Conservation (phyloP, 495 filamentous ascomycete genomes). For the Parathielavia appendiculata region DNA sequence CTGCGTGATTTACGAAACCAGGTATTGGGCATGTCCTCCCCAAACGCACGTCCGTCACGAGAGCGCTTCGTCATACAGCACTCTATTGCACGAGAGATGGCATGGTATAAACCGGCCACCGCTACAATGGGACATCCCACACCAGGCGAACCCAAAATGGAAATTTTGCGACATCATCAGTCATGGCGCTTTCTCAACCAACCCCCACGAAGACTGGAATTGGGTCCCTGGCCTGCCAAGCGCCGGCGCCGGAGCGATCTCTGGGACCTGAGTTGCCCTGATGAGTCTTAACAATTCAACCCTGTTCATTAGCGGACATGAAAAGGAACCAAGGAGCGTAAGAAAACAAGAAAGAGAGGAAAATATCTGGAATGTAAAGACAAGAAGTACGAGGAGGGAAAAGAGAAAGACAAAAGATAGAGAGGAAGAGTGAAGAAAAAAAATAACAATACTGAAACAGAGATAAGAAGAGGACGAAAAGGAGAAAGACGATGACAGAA, state of each 20-base stretch:
- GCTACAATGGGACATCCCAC: background rate
- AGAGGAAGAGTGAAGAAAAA: too few species aligned
- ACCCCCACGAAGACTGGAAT: slow-evolving; percentile 4
- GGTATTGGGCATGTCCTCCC: background rate
- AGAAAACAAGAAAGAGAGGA: too few species aligned
- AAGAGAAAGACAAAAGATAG: too few species aligned
- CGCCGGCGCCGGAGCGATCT: slow-evolving; percentile 16
- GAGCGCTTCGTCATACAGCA: background rate
- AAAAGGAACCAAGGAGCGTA: too few species aligned
- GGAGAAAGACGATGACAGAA: too few species aligned
- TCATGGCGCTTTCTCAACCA: background rate
- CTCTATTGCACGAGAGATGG: background rate
- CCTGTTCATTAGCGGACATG: too few species aligned
- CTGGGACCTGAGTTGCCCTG: too few species aligned
- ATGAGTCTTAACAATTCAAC: too few species aligned
- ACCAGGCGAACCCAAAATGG: background rate
- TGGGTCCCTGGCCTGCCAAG: slow-evolving; percentile 3
- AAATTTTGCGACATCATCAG: background rate
- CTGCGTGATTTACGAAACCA: background rate
- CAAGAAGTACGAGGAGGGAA: too few species aligned
- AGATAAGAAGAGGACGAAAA: too few species aligned
- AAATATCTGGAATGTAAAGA: too few species aligned
- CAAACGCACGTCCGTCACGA: slow-evolving; percentile 2
- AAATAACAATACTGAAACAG: too few species aligned
- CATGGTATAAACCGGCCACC: background rate